A percentile compares a stretch with the other conserved stretches of the same genome.
Conservation (phyloP, 306 rosid genomes). For the Quercus parvula region DNA sequence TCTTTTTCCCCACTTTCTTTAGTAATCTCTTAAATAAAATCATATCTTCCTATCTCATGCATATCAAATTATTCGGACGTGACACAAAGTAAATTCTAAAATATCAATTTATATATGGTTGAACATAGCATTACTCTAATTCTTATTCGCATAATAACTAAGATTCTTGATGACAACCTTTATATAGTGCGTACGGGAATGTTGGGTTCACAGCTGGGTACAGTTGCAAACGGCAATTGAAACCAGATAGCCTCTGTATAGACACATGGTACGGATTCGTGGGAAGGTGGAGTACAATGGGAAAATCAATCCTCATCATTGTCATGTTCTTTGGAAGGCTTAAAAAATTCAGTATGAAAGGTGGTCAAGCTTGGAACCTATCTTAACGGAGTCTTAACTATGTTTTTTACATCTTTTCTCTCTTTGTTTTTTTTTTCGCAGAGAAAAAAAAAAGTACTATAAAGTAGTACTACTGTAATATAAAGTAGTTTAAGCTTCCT, state of each 20-base stretch:
- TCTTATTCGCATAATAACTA: too few relatives aligned
- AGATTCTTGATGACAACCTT: neutral
- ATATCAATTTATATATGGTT: too few relatives aligned
- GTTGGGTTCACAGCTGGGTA: constrained; percentile 70
- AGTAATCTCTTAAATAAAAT: neutral
- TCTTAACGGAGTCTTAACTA: neutral
- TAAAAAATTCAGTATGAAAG: constrained; percentile 48
- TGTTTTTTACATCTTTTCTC: too few relatives aligned
- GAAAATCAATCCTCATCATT: constrained; percentile 46
- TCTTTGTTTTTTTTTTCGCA: too few relatives aligned
- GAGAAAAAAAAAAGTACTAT: too few relatives aligned
- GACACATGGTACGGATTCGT: constrained; percentile 55
- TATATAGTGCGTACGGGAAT: constrained; percentile 72
- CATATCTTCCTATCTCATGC: too few relatives aligned
- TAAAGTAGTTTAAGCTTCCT: too few relatives aligned
- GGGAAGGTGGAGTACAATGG: constrained; percentile 55
- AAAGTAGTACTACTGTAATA: too few relatives aligned
- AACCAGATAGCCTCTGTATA: constrained; percentile 19
- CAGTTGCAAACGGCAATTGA: constrained; percentile 49
- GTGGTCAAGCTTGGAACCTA: constrained; percentile 51
- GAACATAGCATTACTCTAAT: too few relatives aligned
- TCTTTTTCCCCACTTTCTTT: neutral
- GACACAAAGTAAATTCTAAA: too few relatives aligned
- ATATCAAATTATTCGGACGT: too few relatives aligned
- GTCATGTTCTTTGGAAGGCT: constrained; percentile 77